Evolutionary conservation across 176 grass and related monocot genomes (phyloP).

Genomic region (Zea mays): Zm-B73-REFERENCE-NAM-5.0 NC_050098.1:186057001-186057500

Average conservation of each 20-base stretch:
- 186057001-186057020: not conserved
- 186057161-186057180: constrained; percentile 6
- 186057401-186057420: too few relatives aligned
- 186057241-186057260: too few relatives aligned
- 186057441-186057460: not conserved
- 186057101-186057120: not conserved
- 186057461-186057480: constrained; percentile 2
- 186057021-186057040: not conserved
- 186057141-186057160: constrained; percentile 18
- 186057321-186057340: too few relatives aligned
- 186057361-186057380: too few relatives aligned
- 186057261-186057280: too few relatives aligned
- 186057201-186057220: not conserved
- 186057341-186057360: too few relatives aligned
- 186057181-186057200: constrained; percentile 7
- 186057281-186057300: too few relatives aligned
- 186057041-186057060: not conserved
- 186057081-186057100: not conserved
- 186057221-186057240: not conserved
- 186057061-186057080: not conserved
- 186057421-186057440: not conserved
- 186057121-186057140: constrained; percentile 19
- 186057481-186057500: not conserved
- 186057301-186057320: too few relatives aligned
- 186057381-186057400: too few relatives aligned